These are phyloP conservation scores for Colletotrichum sp. DNA, from an alignment of 2,329 filamentous ascomycete species.

Conservation along the genomic window DNA sequence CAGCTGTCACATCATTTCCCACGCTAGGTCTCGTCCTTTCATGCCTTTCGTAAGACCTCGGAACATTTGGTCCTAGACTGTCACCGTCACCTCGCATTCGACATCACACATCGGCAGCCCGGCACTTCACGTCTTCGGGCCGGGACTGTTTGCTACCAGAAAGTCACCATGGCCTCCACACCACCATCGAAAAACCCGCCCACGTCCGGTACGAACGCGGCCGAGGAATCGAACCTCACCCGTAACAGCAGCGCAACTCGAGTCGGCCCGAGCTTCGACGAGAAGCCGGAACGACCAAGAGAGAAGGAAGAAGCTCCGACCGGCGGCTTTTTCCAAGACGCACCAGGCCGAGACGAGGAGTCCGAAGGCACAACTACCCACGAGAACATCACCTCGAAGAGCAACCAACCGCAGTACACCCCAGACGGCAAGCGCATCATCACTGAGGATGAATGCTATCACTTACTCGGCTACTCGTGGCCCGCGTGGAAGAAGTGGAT, in stretches of 20 bases:
- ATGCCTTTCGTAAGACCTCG: neutral
- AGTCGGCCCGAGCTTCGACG: neutral
- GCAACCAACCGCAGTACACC: constrained; percentile 10
- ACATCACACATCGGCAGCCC: neutral
- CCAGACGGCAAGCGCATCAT: constrained; percentile 42
- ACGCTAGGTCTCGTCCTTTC: neutral
- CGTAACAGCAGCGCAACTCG: constrained; percentile 9
- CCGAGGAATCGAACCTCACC: neutral
- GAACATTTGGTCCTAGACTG: neutral
- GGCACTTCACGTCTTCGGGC: too few relatives aligned
- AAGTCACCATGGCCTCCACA: neutral
- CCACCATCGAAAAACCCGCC: neutral
- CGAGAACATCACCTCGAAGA: neutral
- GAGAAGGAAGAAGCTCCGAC: neutral
- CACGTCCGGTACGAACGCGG: neutral
- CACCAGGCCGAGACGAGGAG: constrained; percentile 5
- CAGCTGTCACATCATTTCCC: neutral
- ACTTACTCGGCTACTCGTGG: constrained; percentile 49
- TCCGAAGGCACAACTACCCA: neutral
- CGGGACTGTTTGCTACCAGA: neutral
- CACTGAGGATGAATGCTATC: constrained; percentile 53
- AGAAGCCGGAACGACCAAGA: neutral
- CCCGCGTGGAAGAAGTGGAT: constrained; percentile 55
- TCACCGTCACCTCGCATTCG: neutral
- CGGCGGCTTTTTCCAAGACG: constrained; percentile 1